Evolutionary conservation across 78 protist species (phyloP), one percentile per base, ranked within the genome.

Genomic region (Capsaspora owczarzaki): DNA sequence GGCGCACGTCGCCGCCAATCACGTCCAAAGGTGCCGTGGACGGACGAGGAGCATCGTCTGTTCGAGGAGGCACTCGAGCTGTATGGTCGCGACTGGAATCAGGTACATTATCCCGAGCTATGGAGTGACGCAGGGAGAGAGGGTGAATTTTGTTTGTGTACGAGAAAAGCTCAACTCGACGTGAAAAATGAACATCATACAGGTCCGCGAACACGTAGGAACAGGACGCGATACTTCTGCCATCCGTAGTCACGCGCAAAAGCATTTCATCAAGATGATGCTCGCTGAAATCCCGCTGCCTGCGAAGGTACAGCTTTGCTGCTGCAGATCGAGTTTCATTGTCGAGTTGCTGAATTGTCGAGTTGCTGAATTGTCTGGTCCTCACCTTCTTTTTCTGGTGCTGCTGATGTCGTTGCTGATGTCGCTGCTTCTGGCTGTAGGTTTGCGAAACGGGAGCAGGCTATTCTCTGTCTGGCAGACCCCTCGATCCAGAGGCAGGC

Each of bases 1-100:
- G 27, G 53, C 14, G 53, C 53, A 47, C 6, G 53, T 47, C 27
- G 6, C 6, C 75, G 75, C 75, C 66, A 12, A 71, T 19, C 31
- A 38, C n/a, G 40, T 31, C 4, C 60, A 19, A 31, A 60, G 44
- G 27, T 16, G 60, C 44, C 63, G 3, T 83, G 86, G 86, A 49
- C 81, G 5, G 75, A n/a, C 8, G 77, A 51, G 1, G 87, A 84
- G 49, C 68, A 76, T 2, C 56, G 0, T 16, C 74, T n/a, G 25
- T 84, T 84, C 47, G 37, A 37, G 74, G 82, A 76, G 72, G 87
- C 72, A 25, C 44, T 84, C 19, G 82, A 60, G 43, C 68, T 77
- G n/a, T 43, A 77, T 40, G 87, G 87, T 35, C 81, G 87, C n/a
- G 82, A 84, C 35, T 84, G 87, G 87, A 53, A 49, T 22, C 3